These are phyloP conservation scores for Hymenoscyphus fructigenus DNA, from an alignment of 2,329 filamentous ascomycete genomes.

Conservation along the genomic window DNA sequence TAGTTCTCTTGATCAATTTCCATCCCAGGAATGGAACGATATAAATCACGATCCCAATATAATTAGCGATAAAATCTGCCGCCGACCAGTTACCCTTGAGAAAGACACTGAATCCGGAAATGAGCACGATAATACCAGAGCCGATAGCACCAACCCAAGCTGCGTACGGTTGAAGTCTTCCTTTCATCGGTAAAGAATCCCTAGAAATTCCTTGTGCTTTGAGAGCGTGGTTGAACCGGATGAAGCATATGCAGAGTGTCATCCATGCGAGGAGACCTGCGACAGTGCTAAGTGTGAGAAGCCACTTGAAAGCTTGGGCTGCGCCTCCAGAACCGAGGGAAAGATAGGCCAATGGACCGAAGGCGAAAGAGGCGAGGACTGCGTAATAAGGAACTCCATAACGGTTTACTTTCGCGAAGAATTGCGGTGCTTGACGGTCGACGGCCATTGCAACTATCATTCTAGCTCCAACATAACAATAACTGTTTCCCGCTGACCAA, in stretches of 20 bases:
- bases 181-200: slow-evolving; percentile 42
- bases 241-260: slow-evolving; percentile 9
- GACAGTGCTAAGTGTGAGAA: slow-evolving; percentile 44
- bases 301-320: slow-evolving; percentile 47
- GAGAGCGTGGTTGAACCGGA: slow-evolving; percentile 30
- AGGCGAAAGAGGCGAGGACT: slow-evolving; percentile 35
- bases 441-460: slow-evolving; percentile 51
- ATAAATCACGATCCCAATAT: slow-evolving; percentile 54
- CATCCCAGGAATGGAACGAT: slow-evolving; percentile 48
- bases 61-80: slow-evolving; percentile 51
- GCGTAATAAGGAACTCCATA: slow-evolving; percentile 48
- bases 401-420: slow-evolving; percentile 49
- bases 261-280: slow-evolving; percentile 9
- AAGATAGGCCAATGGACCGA: slow-evolving; percentile 36
- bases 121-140: slow-evolving; percentile 46
- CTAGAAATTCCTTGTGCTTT: slow-evolving; percentile 51
- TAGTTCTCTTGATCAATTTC: slow-evolving; percentile 15
- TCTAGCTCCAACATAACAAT: slow-evolving; percentile 49
- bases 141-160: slow-evolving; percentile 43
- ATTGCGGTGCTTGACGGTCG: slow-evolving; percentile 48
- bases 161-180: slow-evolving; percentile 48
- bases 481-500: slow-evolving; percentile 53
- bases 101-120: slow-evolving; percentile 58
- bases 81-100: slow-evolving; percentile 46
- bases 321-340: slow-evolving; percentile 47